These are phyloP conservation scores for Flueggea neowawraea DNA, from an alignment of 441 rosid species.

Conservation along the genomic window DNA sequence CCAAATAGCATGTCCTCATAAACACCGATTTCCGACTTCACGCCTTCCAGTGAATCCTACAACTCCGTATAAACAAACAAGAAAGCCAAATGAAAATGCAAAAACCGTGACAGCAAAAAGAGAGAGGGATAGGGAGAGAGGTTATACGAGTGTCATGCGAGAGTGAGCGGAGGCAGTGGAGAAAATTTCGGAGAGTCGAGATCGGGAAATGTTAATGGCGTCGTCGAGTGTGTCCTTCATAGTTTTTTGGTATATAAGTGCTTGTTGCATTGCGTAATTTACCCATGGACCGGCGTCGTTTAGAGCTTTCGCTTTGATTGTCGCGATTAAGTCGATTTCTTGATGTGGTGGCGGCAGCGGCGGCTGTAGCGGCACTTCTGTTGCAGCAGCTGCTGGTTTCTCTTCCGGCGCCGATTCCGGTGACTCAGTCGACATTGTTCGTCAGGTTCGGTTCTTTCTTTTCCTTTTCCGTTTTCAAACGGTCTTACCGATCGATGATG, in stretches of 20 bases:
- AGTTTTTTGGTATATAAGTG: constrained; percentile 46
- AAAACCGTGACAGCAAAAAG: no score
- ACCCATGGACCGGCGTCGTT: constrained; percentile 63
- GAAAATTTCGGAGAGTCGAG: constrained; percentile 64
- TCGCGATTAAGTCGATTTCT: constrained; percentile 7
- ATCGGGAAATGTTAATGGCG: constrained; percentile 42
- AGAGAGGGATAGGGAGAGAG: no score
- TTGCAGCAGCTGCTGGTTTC: constrained; percentile 10
- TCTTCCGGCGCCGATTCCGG: constrained; percentile 39
- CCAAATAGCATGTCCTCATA: constrained; percentile 57
- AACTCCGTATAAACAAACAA: no score
- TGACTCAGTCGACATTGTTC: background rate
- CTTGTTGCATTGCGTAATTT: constrained; percentile 58
- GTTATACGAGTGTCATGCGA: constrained; percentile 55
- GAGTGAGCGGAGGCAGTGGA: constrained; percentile 73
- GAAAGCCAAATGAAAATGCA: no score
- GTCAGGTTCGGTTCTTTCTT: no score
- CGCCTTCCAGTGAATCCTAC: constrained; percentile 57
- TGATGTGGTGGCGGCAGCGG: constrained; percentile 3
- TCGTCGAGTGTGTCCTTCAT: constrained; percentile 42
- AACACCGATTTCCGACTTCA: constrained; percentile 45
- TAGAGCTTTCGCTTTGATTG: constrained; percentile 35
- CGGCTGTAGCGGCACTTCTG: background rate
- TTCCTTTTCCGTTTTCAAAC: no score
- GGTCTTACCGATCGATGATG: no score